Evolutionary conservation across 495 filamentous ascomycete genomes (phyloP), one percentile per base, ranked within the genome.

Genomic region (Aspergillus baeticus): DNA sequence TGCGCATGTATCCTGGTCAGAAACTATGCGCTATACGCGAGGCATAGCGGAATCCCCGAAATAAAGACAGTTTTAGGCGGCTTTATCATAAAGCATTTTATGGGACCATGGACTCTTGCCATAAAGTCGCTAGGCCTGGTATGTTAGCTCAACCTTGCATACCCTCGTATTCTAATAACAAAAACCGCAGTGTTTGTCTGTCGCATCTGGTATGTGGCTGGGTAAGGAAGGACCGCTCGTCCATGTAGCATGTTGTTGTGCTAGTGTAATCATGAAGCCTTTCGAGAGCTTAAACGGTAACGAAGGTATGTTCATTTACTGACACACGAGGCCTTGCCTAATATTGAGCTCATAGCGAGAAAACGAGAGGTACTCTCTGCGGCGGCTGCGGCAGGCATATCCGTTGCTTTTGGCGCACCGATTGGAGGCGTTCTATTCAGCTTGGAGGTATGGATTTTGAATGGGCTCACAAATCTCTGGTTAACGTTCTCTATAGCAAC

Each of bases 141-240:
- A 77, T 68, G 84, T 72, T 26, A 31, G 14, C 43, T 23, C 45
- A 3, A 17, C 20, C 11, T 2, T 29, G 17, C 7, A 18, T 17
- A 15, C 7, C n/a, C n/a, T n/a, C n/a, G n/a, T 15, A 23, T 31
- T 11, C 10, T 4, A 62, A 41, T 43, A 64, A 69, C 37, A 64
- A 26, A 15, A 13, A 43, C 20, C 1, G 62, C 49, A 91, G 90
- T 95, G 94, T 70, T 82, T 98, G 38, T 87, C 94, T 22, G 95
- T 97, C 59, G 91, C 91, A 59, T 98, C 94, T 17, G 95, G 94
- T 13, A 81, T 98, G 73, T 98, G 94, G 94, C 72, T 98, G n/a
- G 94, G 94, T 17, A 98, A 98, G 68, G 94, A 98, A 79, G 94
- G 94, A 5, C 94, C 94, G 8, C 76, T 98, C 33, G 95, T 98